These are phyloP conservation scores for Pistacia integerrima DNA, from an alignment of 345 rosid species.

Conservation along the genomic window DNA sequence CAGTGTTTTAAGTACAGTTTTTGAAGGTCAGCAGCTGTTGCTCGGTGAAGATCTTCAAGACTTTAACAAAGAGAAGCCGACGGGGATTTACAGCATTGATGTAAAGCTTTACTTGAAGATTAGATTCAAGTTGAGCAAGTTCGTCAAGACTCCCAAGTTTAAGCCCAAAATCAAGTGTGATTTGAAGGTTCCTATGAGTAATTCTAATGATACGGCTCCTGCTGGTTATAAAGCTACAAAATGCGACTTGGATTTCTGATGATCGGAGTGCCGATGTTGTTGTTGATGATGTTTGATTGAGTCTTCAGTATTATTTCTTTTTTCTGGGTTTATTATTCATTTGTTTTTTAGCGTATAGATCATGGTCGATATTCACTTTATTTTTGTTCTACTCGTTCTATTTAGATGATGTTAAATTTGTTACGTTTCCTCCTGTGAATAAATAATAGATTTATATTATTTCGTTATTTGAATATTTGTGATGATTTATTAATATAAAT, in stretches of 20 bases:
- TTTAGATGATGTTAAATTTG: not conserved
- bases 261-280: not conserved
- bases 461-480: no score
- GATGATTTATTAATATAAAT: no score
- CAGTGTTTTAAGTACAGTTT: conserved; percentile 41
- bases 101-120: conserved; percentile 57
- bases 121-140: conserved; percentile 59
- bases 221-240: conserved; percentile 29
- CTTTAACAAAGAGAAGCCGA: conserved; percentile 37
- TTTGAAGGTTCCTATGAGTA: conserved; percentile 54
- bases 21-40: conserved; percentile 37
- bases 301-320: not conserved
- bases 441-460: no score
- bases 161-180: conserved; percentile 65
- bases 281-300: conserved; percentile 4
- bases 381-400: not conserved
- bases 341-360: not conserved
- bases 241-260: conserved; percentile 54
- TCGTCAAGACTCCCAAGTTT: conserved; percentile 41
- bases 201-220: conserved; percentile 25
- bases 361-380: not conserved
- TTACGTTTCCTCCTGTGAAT: not conserved
- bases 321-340: not conserved
- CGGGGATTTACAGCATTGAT: conserved; percentile 52
- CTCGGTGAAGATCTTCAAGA: conserved; percentile 30